Percentiles rank a stretch among this genome's conserved stretches.
phyloP scores from a whole-genome alignment of 2,329 filamentous ascomycete species.

The Penicillium expansum region DNA sequence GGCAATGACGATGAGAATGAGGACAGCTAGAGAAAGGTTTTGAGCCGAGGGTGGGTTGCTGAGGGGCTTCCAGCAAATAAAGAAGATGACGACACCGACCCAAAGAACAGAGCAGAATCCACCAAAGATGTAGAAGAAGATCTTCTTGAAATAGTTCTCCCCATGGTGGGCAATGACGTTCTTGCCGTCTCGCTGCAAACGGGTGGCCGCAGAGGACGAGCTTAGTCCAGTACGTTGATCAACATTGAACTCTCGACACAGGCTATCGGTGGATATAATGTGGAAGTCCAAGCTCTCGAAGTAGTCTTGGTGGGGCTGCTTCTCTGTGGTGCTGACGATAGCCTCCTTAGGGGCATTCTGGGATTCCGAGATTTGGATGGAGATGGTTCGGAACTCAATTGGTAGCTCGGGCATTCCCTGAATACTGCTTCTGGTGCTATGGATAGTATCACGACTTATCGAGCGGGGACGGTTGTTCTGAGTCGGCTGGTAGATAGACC shows the following conservation, averaged over 20 bases:
- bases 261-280: constrained; percentile 54
- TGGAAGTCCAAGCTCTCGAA: constrained; percentile 68
- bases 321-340: constrained; percentile 10
- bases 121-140: constrained; percentile 70
- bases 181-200: constrained; percentile 61
- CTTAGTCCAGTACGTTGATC: constrained; percentile 61
- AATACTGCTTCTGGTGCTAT: constrained; percentile 14
- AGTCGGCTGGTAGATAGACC: constrained; percentile 21
- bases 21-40: constrained; percentile 70
- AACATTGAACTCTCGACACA: constrained; percentile 60
- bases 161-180: constrained; percentile 67
- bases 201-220: constrained; percentile 54
- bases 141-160: constrained; percentile 58
- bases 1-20: constrained; percentile 68
- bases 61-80: constrained; percentile 73
- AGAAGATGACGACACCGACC: constrained; percentile 68
- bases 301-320: constrained; percentile 40
- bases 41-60: constrained; percentile 67
- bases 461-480: constrained; percentile 19
- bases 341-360: constrained; percentile 32
- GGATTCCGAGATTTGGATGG: constrained; percentile 40
- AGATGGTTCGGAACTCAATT: constrained; percentile 41
- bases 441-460: constrained; percentile 21
- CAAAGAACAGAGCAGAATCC: constrained; percentile 76
- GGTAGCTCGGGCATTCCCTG: constrained; percentile 27